These are phyloP conservation scores for carrot (Daucus carota) DNA, from an alignment of 129 eudicot genomes.

Conservation along the genomic window DH1_v3.0 NC_030384.2:43319501-43320000, in stretches of 20 bases:
- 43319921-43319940: neutral
- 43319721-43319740: constrained; percentile 79
- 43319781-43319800: constrained; percentile 45
- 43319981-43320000: neutral
- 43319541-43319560: constrained; percentile 71
- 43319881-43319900: constrained; percentile 14
- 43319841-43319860: neutral
- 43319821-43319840: neutral
- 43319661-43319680: neutral
- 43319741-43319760: constrained; percentile 88
- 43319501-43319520: constrained; percentile 87
- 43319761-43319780: constrained; percentile 84
- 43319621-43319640: neutral
- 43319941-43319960: neutral
- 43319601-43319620: constrained; percentile 62
- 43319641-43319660: no score
- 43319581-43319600: constrained; percentile 52
- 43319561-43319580: constrained; percentile 58
- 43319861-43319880: neutral
- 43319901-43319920: neutral
- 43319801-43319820: neutral
- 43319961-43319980: neutral
- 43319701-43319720: constrained; percentile 66
- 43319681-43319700: neutral
- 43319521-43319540: constrained; percentile 86